Conservation (phyloP, 2,329 filamentous ascomycete species). For the Aaosphaeria arxii region DNA sequence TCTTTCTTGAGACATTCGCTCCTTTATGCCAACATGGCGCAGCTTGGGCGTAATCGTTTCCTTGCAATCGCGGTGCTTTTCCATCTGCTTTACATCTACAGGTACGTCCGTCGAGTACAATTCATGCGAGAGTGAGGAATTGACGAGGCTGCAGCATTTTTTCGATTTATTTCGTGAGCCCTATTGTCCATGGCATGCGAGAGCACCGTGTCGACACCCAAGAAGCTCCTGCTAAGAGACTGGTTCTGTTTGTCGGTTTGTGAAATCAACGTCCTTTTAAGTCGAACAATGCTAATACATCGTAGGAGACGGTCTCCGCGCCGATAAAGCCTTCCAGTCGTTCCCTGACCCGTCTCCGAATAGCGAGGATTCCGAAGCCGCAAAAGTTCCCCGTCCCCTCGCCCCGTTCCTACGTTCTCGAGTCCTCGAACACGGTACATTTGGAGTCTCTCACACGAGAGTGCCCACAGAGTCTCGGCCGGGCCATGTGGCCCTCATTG, state of each 20-base stretch:
- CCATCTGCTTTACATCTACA: slow-evolving; percentile 84
- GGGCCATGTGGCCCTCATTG: slow-evolving; percentile 94
- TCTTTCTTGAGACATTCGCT: slow-evolving; percentile 20
- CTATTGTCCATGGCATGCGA: slow-evolving; percentile 93
- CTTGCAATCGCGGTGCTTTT: slow-evolving; percentile 86
- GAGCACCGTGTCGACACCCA: slow-evolving; percentile 69
- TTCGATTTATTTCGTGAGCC: slow-evolving; percentile 97
- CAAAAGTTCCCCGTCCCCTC: slow-evolving; percentile 72
- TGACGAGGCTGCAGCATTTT: slow-evolving; percentile 67
- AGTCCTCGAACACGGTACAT: slow-evolving; percentile 85
- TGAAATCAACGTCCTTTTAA: background rate
- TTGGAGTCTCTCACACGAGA: slow-evolving; percentile 94
- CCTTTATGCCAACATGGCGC: slow-evolving; percentile 43
- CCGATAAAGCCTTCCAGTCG: slow-evolving; percentile 95
- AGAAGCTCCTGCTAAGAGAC: slow-evolving; percentile 79
- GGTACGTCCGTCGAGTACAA: slow-evolving; percentile 5
- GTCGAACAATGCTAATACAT: slow-evolving; percentile 7
- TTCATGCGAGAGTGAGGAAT: slow-evolving; percentile 1
- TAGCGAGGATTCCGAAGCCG: slow-evolving; percentile 54
- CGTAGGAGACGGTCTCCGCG: slow-evolving; percentile 80
- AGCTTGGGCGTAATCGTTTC: slow-evolving; percentile 73
- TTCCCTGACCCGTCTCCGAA: slow-evolving; percentile 79
- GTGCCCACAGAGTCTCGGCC: slow-evolving; percentile 96
- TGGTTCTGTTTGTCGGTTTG: slow-evolving; percentile 88
- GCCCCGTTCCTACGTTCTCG: slow-evolving; percentile 89